Base-by-base conservation (phyloP, 2,329 filamentous ascomycete genomes). In the Paraconiothyrium sp. region DNA sequence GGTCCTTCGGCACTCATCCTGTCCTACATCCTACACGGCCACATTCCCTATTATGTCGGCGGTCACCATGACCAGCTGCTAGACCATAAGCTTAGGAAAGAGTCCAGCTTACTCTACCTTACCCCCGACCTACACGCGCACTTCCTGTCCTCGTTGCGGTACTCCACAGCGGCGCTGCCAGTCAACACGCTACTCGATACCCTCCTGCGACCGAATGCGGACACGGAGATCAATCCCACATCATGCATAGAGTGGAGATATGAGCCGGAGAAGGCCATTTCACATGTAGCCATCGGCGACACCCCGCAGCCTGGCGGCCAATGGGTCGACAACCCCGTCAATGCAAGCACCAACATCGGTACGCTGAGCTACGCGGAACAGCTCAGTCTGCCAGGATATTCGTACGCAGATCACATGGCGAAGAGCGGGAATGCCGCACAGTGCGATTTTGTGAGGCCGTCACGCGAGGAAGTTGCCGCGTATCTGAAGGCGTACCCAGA, bases 361-460 rank as follows among this genome's bases (percentile, higher is more conserved):
- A 85, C 86, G 0, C 71, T 89, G 72, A 88, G 86, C 72, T 89
- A 89, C 77, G 85, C 86, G 2, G 85, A 87, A 60, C 86, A 88
- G 82, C 79, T 89, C 7, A 88, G 85, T 14, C 77, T 89, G 30
- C 87, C 87, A 0, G 86, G 84, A 0, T 89, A 88, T 70, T 83
- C 83, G 6, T 87, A 87, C 67, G 79, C 81, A 2, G 82, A 86
- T 10, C 84, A 88, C 69, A 80, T 86, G 63, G 77, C 76, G 32
- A 76, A 70, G 54, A 74, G 66, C 2, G 77, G 80, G 47, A 81
- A 81, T 30, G 74, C 67, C 20, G 60, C 67, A 35, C 81, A 84
- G 5, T 69, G 69, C 49, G 78, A 85, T 20, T 86, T 86, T 64
- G 82, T 84, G 34, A 79, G 87, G 22, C 87, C 86, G 5, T 85